Base-by-base conservation (phyloP, 2,329 filamentous ascomycete genomes). In the Apiospora aurea region DNA sequence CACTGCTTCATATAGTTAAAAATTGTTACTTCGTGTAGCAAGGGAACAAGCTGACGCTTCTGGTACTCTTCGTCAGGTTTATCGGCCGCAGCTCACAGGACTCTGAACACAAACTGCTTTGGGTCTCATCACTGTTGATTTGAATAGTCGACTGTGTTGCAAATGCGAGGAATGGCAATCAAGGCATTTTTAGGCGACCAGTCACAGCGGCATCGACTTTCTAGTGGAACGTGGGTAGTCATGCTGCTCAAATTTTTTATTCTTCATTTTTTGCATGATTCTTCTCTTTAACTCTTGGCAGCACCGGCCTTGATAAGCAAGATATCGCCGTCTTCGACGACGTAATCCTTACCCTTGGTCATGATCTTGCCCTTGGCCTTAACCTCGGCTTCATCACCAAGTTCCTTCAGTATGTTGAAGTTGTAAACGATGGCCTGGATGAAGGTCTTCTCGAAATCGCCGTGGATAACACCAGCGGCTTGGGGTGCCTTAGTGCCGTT, bases 361-460 rank as follows among this genome's bases (percentile, higher is more conserved):
- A 97, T 94, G 76, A 99, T 84, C 88, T 99, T 99, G 79, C 96
- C 96, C 84, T 96, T 96, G 38, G 96, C 90, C 88, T 95, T 97
- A 76, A 98, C 93, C 76, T 93, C 90, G 34, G 91, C 87, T 86
- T 99, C 96, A 75, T 97, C 94, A 70, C 96, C 96, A 68, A 93
- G 86, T 84, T 98, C 96, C 85, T 92, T 94, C 70, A 99, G 86
- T 2, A 88, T 85, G 38, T 82, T 87, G 85, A 91, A 99, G 86
- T 97, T 98, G 86, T 97, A 98, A 43, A 98, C 95, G 75, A 99
- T 89, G 75, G 89, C 93, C 85, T 99, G 97, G 79, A 99, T 99
- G 82, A 99, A 99, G 0, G 97, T 99, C 91, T 99, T 99, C 85
- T 99, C 96, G 77, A 99, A 98, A 82, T 99, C 96, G 76, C 92